Percentiles rank a stretch among this genome's conserved stretches.
phyloP scores from a whole-genome alignment of 1,284 basidiomycete species.

The Cystobasidium sp. region DNA sequence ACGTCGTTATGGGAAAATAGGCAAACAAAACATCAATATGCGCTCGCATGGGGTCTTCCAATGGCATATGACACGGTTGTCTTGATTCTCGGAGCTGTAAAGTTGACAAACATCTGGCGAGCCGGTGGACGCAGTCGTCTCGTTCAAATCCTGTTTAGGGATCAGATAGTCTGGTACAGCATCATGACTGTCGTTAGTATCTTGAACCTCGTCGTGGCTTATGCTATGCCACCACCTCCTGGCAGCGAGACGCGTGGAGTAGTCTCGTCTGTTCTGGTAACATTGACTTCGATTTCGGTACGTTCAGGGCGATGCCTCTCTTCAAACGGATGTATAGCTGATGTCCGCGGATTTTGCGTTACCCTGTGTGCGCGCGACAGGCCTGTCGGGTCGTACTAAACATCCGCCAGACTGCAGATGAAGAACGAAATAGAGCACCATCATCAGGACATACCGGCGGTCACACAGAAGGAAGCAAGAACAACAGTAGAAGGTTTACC shows the following conservation, averaged over 20 bases:
- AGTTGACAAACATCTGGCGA: background rate
- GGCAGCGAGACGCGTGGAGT: background rate
- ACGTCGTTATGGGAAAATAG: too few relatives aligned
- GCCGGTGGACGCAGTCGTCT: background rate
- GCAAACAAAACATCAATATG: too few relatives aligned
- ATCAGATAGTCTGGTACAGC: background rate
- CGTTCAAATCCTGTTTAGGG: background rate
- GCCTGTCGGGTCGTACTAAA: too few relatives aligned
- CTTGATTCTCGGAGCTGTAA: background rate
- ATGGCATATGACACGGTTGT: background rate
- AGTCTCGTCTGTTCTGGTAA: background rate
- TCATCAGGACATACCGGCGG: too few relatives aligned
- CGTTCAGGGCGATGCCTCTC: too few relatives aligned
- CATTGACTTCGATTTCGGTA: background rate
- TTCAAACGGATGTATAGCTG: too few relatives aligned
- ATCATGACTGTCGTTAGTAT: background rate
- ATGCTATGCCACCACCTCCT: background rate
- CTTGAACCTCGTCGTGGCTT: background rate
- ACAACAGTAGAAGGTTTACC: too few relatives aligned
- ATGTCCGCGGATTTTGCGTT: too few relatives aligned
- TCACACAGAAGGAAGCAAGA: too few relatives aligned
- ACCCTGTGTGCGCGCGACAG: too few relatives aligned
- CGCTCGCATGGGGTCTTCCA: background rate
- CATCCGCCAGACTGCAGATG: too few relatives aligned
- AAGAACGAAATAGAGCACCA: too few relatives aligned